phyloP scores from a whole-genome alignment of 2,329 filamentous ascomycete species.

The Cyphellophora attinorum region DNA sequence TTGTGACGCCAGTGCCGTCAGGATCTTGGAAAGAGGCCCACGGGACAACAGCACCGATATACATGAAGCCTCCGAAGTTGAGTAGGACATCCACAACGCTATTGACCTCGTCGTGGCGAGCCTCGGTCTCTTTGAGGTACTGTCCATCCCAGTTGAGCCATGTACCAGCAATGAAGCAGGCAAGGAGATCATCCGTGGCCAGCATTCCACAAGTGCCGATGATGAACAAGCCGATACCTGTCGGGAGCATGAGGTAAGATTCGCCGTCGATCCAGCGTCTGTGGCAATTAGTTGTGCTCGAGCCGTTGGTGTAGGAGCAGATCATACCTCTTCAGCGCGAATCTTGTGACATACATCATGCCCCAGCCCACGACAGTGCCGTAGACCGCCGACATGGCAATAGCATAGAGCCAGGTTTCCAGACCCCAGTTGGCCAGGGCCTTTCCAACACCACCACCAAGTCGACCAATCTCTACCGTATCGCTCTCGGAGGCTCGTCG shows the following conservation, averaged over 20 bases:
- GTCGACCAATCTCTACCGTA: slow-evolving; percentile 34
- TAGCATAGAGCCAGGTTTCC: slow-evolving; percentile 76
- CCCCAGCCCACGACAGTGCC: slow-evolving; percentile 66
- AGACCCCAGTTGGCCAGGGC: slow-evolving; percentile 77
- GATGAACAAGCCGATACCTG: slow-evolving; percentile 77
- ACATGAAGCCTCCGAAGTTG: slow-evolving; percentile 63
- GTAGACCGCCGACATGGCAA: slow-evolving; percentile 68
- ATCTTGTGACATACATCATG: slow-evolving; percentile 37
- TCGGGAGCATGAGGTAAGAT: slow-evolving; percentile 78
- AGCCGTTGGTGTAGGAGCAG: neutral
- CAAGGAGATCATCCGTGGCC: slow-evolving; percentile 79
- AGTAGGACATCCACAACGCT: slow-evolving; percentile 47
- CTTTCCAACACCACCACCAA: slow-evolving; percentile 50
- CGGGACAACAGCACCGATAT: slow-evolving; percentile 91
- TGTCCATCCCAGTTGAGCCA: slow-evolving; percentile 53
- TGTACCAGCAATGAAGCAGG: slow-evolving; percentile 83
- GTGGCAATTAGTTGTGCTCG: neutral
- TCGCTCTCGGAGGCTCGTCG: slow-evolving; percentile 30
- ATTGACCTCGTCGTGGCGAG: slow-evolving; percentile 52
- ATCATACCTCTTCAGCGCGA: slow-evolving; percentile 23
- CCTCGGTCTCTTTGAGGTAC: slow-evolving; percentile 45
- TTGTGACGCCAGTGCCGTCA: slow-evolving; percentile 57
- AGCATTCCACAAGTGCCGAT: slow-evolving; percentile 78
- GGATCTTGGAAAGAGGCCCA: slow-evolving; percentile 82
- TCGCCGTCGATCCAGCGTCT: slow-evolving; percentile 53